These are phyloP conservation scores for Globisporangium cylindrosporum DNA, from an alignment of 352 stramenopile genomes.

Conservation along the genomic window DNA sequence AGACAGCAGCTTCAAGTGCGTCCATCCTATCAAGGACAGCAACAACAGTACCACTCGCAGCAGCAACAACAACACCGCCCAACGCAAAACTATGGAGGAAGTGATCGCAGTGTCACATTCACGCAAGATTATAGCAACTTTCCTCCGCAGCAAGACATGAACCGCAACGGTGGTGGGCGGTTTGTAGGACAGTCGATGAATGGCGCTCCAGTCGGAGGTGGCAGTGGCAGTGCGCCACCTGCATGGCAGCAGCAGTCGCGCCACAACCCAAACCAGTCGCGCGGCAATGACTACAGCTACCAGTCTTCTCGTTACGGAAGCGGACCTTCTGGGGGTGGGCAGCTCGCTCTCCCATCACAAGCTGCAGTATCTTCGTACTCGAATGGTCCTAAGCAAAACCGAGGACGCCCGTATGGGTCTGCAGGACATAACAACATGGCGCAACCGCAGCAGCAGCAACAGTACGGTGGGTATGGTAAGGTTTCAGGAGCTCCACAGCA, in stretches of 20 bases:
- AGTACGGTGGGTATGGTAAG: conserved; percentile 14
- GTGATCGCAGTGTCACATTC: conserved; percentile 12
- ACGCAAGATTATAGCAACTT: conserved; percentile 15
- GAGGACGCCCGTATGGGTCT: conserved; percentile 11
- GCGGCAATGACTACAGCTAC: conserved; percentile 10
- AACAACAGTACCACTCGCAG: conserved; percentile 11
- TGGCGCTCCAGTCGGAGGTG: background rate
- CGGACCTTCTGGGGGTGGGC: conserved; percentile 1
- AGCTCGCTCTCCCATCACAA: conserved; percentile 6
- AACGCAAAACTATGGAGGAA: conserved; percentile 3
- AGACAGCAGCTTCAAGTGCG: conserved; percentile 16
- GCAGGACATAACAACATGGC: conserved; percentile 1
- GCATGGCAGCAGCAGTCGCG: conserved; percentile 8
- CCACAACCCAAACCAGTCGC: background rate
- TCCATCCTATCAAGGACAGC: conserved; percentile 8
- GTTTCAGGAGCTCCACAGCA: conserved; percentile 12
- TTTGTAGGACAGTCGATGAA: conserved; percentile 11
- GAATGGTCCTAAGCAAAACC: conserved; percentile 14
- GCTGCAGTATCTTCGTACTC: conserved; percentile 12
- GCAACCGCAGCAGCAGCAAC: conserved; percentile 5
- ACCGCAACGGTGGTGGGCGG: background rate
- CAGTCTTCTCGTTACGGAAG: conserved; percentile 9
- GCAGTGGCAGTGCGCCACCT: background rate
- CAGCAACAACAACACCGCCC: conserved; percentile 8
- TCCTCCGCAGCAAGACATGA: conserved; percentile 11